A percentile compares a stretch with the other conserved stretches of the same genome.
Evolutionary conservation across 2,329 filamentous ascomycete species (phyloP).

Genomic region (Eutypella sp.): DNA sequence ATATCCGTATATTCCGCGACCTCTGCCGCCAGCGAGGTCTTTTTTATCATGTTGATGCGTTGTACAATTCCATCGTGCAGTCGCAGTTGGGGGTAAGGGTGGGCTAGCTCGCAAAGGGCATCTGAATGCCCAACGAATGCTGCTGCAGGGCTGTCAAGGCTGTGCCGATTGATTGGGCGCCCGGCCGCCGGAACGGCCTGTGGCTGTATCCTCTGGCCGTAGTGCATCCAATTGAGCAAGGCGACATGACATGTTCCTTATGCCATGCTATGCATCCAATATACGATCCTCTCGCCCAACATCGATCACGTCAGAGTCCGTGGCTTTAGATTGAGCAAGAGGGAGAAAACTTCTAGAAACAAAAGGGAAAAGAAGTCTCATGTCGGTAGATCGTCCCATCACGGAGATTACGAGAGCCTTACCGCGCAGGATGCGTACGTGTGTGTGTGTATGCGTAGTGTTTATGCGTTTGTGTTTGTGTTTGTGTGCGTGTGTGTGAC

Average conservation of each 20-base stretch:
- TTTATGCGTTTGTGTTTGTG: no score
- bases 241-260: slow-evolving; percentile 19
- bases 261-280: slow-evolving; percentile 1
- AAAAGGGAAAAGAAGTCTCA: slow-evolving; percentile 1
- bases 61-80: slow-evolving; percentile 36
- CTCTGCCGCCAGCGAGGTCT: slow-evolving; percentile 18
- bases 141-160: slow-evolving; percentile 31
- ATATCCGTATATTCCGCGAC: slow-evolving; percentile 19
- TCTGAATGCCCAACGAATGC: slow-evolving; percentile 45
- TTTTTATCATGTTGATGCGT: slow-evolving; percentile 38
- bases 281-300: slow-evolving; percentile 2
- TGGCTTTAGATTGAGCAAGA: slow-evolving; percentile 5
- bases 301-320: slow-evolving; percentile 8
- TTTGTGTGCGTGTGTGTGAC: no score
- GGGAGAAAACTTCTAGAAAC: slow-evolving; percentile 1
- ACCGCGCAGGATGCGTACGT: slow-evolving; percentile 9
- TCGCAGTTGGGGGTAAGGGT: slow-evolving; percentile 24
- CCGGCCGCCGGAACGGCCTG: slow-evolving; percentile 16
- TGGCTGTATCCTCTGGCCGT: slow-evolving; percentile 23
- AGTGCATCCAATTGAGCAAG: slow-evolving; percentile 20
- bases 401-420: slow-evolving; percentile 6
- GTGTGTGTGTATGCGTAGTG: no score
- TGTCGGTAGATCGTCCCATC: slow-evolving; percentile 18
- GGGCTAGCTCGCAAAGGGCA: slow-evolving; percentile 39
- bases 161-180: slow-evolving; percentile 22